Evolutionary conservation across 2,329 filamentous ascomycete genomes (phyloP).

Genomic region (Madurella fahalii): DNA sequence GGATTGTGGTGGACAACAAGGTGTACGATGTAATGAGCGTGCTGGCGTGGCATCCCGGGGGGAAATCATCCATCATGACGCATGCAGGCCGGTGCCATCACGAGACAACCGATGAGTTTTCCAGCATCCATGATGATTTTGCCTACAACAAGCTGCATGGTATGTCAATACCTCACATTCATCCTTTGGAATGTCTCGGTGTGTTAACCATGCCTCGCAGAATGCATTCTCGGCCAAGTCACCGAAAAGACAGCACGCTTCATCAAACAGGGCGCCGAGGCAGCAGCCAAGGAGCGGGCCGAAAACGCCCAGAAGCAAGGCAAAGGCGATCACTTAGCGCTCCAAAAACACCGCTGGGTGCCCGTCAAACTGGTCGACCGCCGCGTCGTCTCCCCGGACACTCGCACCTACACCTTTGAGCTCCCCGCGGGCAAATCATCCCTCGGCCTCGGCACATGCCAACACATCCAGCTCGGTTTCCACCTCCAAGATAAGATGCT

Average conservation of each 20-base stretch:
- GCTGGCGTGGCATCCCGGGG: slow-evolving; percentile 47
- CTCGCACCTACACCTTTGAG: slow-evolving; percentile 43
- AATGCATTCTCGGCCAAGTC: slow-evolving; percentile 46
- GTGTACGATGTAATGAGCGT: slow-evolving; percentile 48
- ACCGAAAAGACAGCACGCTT: slow-evolving; percentile 46
- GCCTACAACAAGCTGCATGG: slow-evolving; percentile 46
- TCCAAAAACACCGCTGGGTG: slow-evolving; percentile 45
- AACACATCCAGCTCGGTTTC: slow-evolving; percentile 51
- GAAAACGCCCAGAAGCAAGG: slow-evolving; percentile 31
- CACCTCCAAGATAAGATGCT: slow-evolving; percentile 49
- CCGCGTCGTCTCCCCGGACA: slow-evolving; percentile 41
- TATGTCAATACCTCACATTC: slow-evolving; percentile 17
- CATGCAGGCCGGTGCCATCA: slow-evolving; percentile 48
- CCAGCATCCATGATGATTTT: slow-evolving; percentile 48
- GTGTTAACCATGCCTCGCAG: slow-evolving; percentile 27
- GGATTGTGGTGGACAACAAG: slow-evolving; percentile 50
- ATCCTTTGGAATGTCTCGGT: too few species aligned
- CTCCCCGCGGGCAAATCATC: slow-evolving; percentile 38
- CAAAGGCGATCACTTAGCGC: slow-evolving; percentile 25
- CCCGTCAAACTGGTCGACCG: slow-evolving; percentile 39
- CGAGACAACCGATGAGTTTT: slow-evolving; percentile 47
- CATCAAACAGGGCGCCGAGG: slow-evolving; percentile 42
- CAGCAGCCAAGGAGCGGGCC: slow-evolving; percentile 35
- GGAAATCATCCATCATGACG: slow-evolving; percentile 43
- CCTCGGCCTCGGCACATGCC: slow-evolving; percentile 46